Evolutionary conservation across 2,329 filamentous ascomycete species (phyloP).

Genomic region (Fusarium equiseti): DNA sequence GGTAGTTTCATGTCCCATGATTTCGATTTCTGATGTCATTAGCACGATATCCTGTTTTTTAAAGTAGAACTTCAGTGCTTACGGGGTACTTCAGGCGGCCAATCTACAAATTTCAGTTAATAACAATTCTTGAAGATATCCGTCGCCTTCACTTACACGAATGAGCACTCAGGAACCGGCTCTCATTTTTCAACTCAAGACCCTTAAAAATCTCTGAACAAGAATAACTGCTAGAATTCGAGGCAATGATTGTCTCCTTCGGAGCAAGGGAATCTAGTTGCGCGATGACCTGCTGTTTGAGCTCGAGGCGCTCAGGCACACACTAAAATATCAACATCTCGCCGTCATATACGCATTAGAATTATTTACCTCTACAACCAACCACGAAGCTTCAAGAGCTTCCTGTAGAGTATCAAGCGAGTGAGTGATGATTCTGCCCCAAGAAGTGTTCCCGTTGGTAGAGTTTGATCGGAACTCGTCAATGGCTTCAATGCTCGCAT

Average conservation of each 20-base stretch:
- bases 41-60: fast-evolving
- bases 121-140: too few species aligned
- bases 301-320: slow-evolving; percentile 56
- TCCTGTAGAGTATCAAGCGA: slow-evolving; percentile 23
- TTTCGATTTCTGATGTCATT: slow-evolving; percentile 42
- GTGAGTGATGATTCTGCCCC: slow-evolving; percentile 44
- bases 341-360: fast-evolving
- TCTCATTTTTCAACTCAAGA: slow-evolving; percentile 50
- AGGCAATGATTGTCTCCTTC: slow-evolving; percentile 56
- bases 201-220: slow-evolving; percentile 57
- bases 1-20: slow-evolving; percentile 50
- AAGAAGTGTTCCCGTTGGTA: background rate
- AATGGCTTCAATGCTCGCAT: slow-evolving; percentile 46
- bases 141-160: slow-evolving; percentile 51
- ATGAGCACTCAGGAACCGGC: slow-evolving; percentile 58
- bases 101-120: slow-evolving; percentile 5
- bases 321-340: slow-evolving; percentile 50
- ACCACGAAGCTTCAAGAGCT: slow-evolving; percentile 44
- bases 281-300: slow-evolving; percentile 56
- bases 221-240: slow-evolving; percentile 61
- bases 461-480: slow-evolving; percentile 37
- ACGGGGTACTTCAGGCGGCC: slow-evolving; percentile 51
- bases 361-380: slow-evolving; percentile 46
- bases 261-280: slow-evolving; percentile 55
- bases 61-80: background rate